These are phyloP conservation scores for Hemisphaericaspora nanyangensis DNA, from an alignment of 805 yeast species.

Conservation along the genomic window DNA sequence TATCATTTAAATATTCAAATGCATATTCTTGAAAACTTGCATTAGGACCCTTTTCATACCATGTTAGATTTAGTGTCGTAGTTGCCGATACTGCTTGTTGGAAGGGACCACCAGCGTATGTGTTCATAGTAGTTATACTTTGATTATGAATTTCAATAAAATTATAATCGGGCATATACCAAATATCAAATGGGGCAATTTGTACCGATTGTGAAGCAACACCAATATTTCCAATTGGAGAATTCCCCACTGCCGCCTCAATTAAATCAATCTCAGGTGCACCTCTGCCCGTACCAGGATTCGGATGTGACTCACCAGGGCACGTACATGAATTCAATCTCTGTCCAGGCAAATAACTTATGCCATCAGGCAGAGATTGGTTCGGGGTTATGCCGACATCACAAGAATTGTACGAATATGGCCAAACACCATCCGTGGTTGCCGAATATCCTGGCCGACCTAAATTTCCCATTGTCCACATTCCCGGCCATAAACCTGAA, in stretches of 20 bases:
- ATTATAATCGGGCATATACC: conserved; percentile 89
- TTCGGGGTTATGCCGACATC: conserved; percentile 95
- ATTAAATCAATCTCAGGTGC: conserved; percentile 78
- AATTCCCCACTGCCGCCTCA: conserved; percentile 73
- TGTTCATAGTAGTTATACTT: conserved; percentile 73
- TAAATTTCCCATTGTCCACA: conserved; percentile 39
- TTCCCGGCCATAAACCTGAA: conserved; percentile 39
- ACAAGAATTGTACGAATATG: conserved; percentile 75
- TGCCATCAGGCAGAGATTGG: conserved; percentile 57
- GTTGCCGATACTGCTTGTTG: conserved; percentile 89
- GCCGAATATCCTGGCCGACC: conserved; percentile 37
- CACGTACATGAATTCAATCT: conserved; percentile 31
- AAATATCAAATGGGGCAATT: conserved; percentile 89
- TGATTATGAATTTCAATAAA: conserved; percentile 68
- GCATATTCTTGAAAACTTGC: conserved; percentile 67
- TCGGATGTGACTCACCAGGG: conserved; percentile 34
- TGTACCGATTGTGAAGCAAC: conserved; percentile 89
- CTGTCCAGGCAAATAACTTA: conserved; percentile 38
- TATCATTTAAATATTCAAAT: conserved; percentile 69
- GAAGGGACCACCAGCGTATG: conserved; percentile 87
- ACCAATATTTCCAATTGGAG: conserved; percentile 39
- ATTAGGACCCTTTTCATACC: conserved; percentile 69
- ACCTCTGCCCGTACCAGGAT: conserved; percentile 34
- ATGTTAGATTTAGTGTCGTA: conserved; percentile 69
- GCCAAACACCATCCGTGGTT: conserved; percentile 38